These are phyloP conservation scores for Blastocladiella emersonii DNA, from an alignment of 371 early-diverging fungal species.

Conservation along the genomic window DNA sequence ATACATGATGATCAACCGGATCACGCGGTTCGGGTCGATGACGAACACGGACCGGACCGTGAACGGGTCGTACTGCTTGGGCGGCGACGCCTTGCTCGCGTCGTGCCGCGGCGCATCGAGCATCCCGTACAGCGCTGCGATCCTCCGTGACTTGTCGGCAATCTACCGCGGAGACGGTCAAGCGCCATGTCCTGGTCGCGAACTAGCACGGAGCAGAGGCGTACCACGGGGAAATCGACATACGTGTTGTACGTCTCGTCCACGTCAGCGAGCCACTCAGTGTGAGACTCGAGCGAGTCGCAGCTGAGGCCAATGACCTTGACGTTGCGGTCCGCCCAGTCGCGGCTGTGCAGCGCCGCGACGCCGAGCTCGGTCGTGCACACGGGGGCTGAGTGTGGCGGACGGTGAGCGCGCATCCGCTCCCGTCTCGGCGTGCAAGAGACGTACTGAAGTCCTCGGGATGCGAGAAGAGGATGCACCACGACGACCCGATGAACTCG, in stretches of 20 bases:
- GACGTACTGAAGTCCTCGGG: conserved; percentile 82
- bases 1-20: conserved; percentile 77
- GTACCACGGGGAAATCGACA: not conserved
- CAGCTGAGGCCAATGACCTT: conserved; percentile 87
- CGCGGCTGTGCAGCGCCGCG: conserved; percentile 60
- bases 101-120: conserved; percentile 70
- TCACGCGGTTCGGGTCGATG: conserved; percentile 79
- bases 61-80: conserved; percentile 58
- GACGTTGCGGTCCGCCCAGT: conserved; percentile 66
- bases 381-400: conserved; percentile 49
- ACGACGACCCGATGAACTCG: conserved; percentile 64
- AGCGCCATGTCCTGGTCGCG: too few relatives aligned
- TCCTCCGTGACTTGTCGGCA: conserved; percentile 68
- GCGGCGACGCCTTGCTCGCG: conserved; percentile 33
- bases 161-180: too few relatives aligned
- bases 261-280: not conserved
- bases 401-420: not conserved
- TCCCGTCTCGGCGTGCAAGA: not conserved
- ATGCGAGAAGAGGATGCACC: conserved; percentile 89
- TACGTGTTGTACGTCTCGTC: too few relatives aligned
- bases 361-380: conserved; percentile 91
- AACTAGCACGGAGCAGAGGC: too few relatives aligned
- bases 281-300: conserved; percentile 41
- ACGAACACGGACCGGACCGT: conserved; percentile 91
- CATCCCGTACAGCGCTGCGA: conserved; percentile 86